Base-by-base conservation (phyloP, 257 asterid genomes). In the Petrea volubilis region DNA sequence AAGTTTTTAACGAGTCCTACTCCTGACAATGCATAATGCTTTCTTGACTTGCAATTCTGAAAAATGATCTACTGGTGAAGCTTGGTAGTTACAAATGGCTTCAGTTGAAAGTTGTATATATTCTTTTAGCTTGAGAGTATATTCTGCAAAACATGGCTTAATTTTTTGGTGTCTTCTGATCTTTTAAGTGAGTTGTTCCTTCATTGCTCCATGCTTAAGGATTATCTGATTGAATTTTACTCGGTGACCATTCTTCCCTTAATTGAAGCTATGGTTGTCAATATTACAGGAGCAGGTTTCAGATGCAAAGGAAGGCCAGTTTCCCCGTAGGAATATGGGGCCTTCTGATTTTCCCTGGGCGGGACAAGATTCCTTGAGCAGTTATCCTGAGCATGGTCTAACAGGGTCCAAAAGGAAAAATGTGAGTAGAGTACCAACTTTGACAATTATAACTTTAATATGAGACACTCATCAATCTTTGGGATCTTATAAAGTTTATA, bases 301-400 rank as follows among this genome's bases (percentile, higher is more conserved):
- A 38, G 97, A 90, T 73, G 72, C 83, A 64, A 86, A 80, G 79
- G 94, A 88, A 27, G 90, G 87, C 56, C 96, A 81, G 60, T 81
- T 82, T 74, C 80, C 82, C 38, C 65, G 76, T 77, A 81, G 96
- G 84, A 74, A 78, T 64, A 43, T 80, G 82, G 83, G 64, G 3
- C 78, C 85, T 56, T 77, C 85, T 62, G 96, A 88, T 68, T 74
- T 84, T 55, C 82, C 71, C 61, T 81, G 91, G 93, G 81, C 83
- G 88, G 82, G 82, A 51, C 93, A 77, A 73, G 93, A 88, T 82
- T 51, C 83, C 52, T 23, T 60, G 66, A 75, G 79, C 76, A 72
- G 60, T 64, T 83, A 72, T 78, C 62, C 80, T 31, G 97, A 85
- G 61, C 85, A 86, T 50, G 73, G 74, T 69, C 87, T 85, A 74